These are phyloP conservation scores for Athelia sp. DNA, from an alignment of 1,284 basidiomycete species.

Conservation along the genomic window DNA sequence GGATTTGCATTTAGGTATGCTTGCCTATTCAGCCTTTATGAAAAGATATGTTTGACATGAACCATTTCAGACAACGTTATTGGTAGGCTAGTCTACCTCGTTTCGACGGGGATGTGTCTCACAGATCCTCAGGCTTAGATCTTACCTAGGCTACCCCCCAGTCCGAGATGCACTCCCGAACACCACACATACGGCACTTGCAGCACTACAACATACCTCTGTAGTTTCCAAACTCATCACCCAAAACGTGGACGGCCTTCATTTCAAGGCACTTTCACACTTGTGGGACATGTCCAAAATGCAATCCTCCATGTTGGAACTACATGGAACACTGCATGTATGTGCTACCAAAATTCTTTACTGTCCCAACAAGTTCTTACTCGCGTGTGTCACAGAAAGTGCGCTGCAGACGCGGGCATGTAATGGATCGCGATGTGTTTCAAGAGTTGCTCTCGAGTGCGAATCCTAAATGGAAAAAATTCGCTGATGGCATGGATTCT, in stretches of 20 bases:
- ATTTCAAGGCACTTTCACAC: constrained; percentile 63
- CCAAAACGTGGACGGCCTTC: constrained; percentile 91
- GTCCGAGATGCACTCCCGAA: constrained; percentile 80
- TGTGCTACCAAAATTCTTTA: too few relatives aligned
- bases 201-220: constrained; percentile 72
- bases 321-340: constrained; percentile 88
- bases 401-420: constrained; percentile 68
- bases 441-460: constrained; percentile 67
- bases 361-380: too few relatives aligned
- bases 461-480: constrained; percentile 80
- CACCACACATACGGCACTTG: constrained; percentile 81
- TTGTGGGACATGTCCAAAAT: constrained; percentile 31
- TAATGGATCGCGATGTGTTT: constrained; percentile 62
- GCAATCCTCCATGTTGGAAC: constrained; percentile 62
- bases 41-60: background rate
- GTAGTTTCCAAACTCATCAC: constrained; percentile 72
- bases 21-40: background rate
- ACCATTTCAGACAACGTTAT: constrained; percentile 60
- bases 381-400: constrained; percentile 46
- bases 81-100: constrained; percentile 40
- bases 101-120: background rate
- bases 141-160: constrained; percentile 79
- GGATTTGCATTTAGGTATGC: constrained; percentile 65
- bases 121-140: constrained; percentile 62
- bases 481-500: constrained; percentile 61